phyloP scores from a whole-genome alignment of 306 rosid species.

The Cucumis cinereus region DNA sequence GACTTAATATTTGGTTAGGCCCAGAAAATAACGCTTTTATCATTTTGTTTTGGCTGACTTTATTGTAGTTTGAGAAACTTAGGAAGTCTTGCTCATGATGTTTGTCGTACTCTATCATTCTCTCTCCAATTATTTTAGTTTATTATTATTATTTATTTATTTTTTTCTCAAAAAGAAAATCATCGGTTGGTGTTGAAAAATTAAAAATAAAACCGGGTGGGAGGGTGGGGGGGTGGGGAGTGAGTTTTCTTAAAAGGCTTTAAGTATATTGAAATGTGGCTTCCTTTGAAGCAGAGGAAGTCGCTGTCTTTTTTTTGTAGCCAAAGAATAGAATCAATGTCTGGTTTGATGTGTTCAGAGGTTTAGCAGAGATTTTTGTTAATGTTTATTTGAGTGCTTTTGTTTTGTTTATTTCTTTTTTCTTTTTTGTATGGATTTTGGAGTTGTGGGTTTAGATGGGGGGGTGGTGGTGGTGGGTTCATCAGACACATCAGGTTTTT shows the following conservation, averaged over 20 bases:
- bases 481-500: constrained; percentile 29
- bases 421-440: constrained; percentile 52
- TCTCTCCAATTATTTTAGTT: constrained; percentile 63
- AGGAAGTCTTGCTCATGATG: constrained; percentile 9
- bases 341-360: constrained; percentile 14
- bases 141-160: neutral
- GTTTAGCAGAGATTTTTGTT: neutral
- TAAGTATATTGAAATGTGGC: constrained; percentile 23
- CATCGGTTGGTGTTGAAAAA: constrained; percentile 20
- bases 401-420: no score
- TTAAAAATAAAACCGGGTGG: constrained; percentile 7
- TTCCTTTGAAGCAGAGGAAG: constrained; percentile 9
- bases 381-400: no score
- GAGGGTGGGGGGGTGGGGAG: constrained; percentile 50
- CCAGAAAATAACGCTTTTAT: constrained; percentile 2
- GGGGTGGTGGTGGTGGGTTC: constrained; percentile 36
- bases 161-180: constrained; percentile 4
- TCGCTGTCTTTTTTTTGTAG: constrained; percentile 14
- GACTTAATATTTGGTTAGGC: neutral
- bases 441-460: constrained; percentile 61
- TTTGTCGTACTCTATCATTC: constrained; percentile 16
- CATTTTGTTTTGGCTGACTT: constrained; percentile 4
- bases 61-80: neutral
- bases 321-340: constrained; percentile 11
- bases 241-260: constrained; percentile 13